Percentiles rank a stretch among this genome's conserved stretches.
Conservation (phyloP, 129 eudicot genomes). For the Pseudognaphalium luteoalbum region DNA sequence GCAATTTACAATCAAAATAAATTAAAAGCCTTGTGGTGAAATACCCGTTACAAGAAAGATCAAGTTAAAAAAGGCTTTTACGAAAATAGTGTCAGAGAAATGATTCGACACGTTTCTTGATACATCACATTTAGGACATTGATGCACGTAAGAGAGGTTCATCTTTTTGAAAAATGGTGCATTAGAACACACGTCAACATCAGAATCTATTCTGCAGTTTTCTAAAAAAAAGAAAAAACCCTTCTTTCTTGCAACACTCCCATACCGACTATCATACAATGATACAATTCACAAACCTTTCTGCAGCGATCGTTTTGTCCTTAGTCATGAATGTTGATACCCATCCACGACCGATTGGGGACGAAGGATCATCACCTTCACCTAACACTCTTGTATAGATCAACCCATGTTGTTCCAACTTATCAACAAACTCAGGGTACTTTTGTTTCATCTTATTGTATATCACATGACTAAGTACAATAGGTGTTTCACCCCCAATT, state of each 20-base stretch:
- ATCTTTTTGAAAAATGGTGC: not conserved
- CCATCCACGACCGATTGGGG: slow-evolving; percentile 99
- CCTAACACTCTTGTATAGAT: slow-evolving; percentile 79
- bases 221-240: too few species aligned
- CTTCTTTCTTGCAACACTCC: not conserved
- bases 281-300: slow-evolving; percentile 53
- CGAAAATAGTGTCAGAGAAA: too few species aligned
- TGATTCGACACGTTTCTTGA: too few species aligned
- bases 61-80: too few species aligned
- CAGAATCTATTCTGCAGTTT: too few species aligned
- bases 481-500: slow-evolving; percentile 94
- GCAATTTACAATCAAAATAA: slow-evolving; percentile 16
- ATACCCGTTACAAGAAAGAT: too few species aligned
- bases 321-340: slow-evolving; percentile 82
- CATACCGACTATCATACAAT: not conserved
- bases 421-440: slow-evolving; percentile 74
- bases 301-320: slow-evolving; percentile 85
- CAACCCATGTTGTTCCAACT: slow-evolving; percentile 71
- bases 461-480: slow-evolving; percentile 85
- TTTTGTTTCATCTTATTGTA: slow-evolving; percentile 80
- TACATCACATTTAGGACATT: too few species aligned
- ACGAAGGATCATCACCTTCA: slow-evolving; percentile 89
- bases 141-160: too few species aligned
- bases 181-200: not conserved
- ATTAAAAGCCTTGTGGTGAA: not conserved